These are phyloP conservation scores for Pinus albicaulis DNA, from an alignment of 75 land plant genomes.

Conservation along the genomic window DNA sequence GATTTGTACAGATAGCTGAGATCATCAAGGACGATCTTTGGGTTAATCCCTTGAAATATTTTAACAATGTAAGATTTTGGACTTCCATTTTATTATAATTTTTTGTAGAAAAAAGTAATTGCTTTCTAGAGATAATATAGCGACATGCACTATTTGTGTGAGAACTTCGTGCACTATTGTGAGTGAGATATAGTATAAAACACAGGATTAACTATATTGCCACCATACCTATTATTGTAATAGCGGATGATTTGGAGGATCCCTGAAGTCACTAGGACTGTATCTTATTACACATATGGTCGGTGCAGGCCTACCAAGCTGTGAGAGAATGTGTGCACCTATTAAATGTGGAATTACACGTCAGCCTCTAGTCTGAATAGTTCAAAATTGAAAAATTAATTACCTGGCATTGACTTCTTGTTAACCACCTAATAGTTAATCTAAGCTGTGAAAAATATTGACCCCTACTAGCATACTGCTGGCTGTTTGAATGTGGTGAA, in stretches of 20 bases:
- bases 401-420: no score
- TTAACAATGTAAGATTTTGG: conserved; percentile 2
- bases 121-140: background rate
- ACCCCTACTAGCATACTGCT: no score
- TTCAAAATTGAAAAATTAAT: no score
- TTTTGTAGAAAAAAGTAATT: background rate
- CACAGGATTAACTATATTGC: background rate
- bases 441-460: no score
- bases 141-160: background rate
- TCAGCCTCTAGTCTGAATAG: no score
- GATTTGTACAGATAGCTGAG: conserved; percentile 1
- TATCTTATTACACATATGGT: no score
- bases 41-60: conserved; percentile 10
- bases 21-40: conserved; percentile 9
- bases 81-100: background rate
- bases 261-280: no score
- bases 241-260: background rate
- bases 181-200: background rate
- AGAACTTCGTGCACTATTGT: background rate
- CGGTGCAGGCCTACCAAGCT: no score
- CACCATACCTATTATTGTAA: background rate
- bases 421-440: no score
- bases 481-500: no score
- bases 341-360: no score
- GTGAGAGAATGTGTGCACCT: no score